Conservation (phyloP, 2,329 filamentous ascomycete species). For the Penicillium sp. region DNA sequence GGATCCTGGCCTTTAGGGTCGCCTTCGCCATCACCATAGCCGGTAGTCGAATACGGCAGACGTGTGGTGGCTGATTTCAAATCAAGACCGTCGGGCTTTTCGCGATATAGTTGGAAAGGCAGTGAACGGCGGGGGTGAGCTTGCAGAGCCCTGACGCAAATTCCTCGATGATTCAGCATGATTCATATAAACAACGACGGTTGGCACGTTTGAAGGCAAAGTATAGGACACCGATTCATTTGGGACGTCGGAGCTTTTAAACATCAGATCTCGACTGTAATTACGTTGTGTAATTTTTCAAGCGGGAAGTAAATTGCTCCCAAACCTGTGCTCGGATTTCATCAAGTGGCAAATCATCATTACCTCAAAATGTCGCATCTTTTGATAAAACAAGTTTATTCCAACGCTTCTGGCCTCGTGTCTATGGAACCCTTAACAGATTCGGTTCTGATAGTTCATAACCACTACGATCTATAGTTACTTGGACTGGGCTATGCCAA, state of each 20-base stretch:
- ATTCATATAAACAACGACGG: not conserved
- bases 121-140: not conserved
- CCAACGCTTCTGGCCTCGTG: not conserved
- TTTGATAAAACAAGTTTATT: not conserved
- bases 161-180: not conserved
- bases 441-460: not conserved
- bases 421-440: not conserved
- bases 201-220: not conserved
- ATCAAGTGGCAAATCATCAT: not conserved
- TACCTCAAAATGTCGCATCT: not conserved
- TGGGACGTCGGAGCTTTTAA: not conserved
- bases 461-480: not conserved
- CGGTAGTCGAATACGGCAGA: conserved; percentile 3
- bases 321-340: not conserved
- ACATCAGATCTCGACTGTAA: not conserved
- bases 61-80: not conserved
- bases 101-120: not conserved
- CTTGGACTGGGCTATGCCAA: not conserved
- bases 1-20: conserved; percentile 4
- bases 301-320: not conserved
- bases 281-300: not conserved
- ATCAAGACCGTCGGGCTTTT: not conserved
- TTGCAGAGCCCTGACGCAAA: not conserved
- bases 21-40: conserved; percentile 5
- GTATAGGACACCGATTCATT: not conserved